A percentile compares a stretch with the other conserved stretches of the same genome.
phyloP scores from a whole-genome alignment of 306 rosid species.

The Cicer chorassanicum region DNA sequence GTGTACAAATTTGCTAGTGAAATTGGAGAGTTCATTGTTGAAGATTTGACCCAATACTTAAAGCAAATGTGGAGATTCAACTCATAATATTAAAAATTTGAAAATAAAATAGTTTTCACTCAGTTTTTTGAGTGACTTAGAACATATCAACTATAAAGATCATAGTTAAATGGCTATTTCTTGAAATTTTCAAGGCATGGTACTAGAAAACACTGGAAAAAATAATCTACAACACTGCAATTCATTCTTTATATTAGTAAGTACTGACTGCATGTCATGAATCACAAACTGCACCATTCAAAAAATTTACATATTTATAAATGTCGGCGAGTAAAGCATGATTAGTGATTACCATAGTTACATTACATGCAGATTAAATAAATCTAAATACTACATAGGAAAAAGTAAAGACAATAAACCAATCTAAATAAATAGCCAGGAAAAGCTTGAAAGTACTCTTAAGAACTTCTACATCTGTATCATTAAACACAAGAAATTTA shows the following conservation, averaged over 20 bases:
- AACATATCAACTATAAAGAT: neutral
- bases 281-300: slow-evolving; percentile 54
- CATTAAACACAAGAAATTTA: slow-evolving; percentile 36
- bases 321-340: slow-evolving; percentile 1
- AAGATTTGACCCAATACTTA: neutral
- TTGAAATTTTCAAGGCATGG: neutral
- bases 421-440: slow-evolving; percentile 36
- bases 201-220: neutral
- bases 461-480: slow-evolving; percentile 40
- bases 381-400: slow-evolving; percentile 32
- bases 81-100: neutral
- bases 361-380: slow-evolving; percentile 25
- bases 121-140: neutral
- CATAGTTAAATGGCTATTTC: neutral
- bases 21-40: neutral
- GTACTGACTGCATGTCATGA: slow-evolving; percentile 49
- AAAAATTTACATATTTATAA: slow-evolving; percentile 32
- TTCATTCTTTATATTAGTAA: slow-evolving; percentile 44
- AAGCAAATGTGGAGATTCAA: neutral
- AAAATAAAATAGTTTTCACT: neutral
- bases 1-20: neutral
- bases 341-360: slow-evolving; percentile 9
- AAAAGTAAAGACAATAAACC: slow-evolving; percentile 40
- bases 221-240: slow-evolving; percentile 44
- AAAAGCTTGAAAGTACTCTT: slow-evolving; percentile 30